These are phyloP conservation scores for Stromatinia cepivora DNA, from an alignment of 2,329 filamentous ascomycete genomes.

Conservation along the genomic window DNA sequence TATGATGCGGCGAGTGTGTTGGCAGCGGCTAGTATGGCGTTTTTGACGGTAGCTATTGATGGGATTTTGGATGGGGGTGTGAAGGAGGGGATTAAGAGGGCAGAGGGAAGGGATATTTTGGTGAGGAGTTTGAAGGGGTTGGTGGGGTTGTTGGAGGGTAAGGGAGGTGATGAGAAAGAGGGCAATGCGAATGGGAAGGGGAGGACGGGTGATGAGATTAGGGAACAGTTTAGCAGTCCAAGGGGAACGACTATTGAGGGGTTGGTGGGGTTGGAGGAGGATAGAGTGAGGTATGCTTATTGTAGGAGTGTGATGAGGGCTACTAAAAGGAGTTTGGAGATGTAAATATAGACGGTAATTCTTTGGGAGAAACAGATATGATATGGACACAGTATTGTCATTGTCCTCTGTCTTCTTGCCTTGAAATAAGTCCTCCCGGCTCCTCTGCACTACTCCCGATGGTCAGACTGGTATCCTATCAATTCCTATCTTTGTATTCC, in stretches of 20 bases:
- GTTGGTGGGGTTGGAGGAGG: conserved; percentile 72
- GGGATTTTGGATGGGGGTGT: conserved; percentile 76
- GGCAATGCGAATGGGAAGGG: conserved; percentile 42
- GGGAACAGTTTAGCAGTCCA: conserved; percentile 74
- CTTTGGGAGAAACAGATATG: background rate
- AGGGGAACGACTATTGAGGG: conserved; percentile 79
- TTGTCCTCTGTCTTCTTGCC: too few relatives aligned
- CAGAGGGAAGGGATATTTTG: conserved; percentile 73
- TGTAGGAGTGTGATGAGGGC: conserved; percentile 69
- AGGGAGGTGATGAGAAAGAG: background rate
- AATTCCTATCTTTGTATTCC: too few relatives aligned
- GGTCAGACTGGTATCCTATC: too few relatives aligned
- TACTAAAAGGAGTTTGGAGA: conserved; percentile 48
- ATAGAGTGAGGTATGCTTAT: conserved; percentile 65
- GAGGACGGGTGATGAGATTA: conserved; percentile 72
- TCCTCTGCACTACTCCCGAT: too few relatives aligned
- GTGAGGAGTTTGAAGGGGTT: conserved; percentile 68
- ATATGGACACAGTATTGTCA: background rate
- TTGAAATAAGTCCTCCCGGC: too few relatives aligned
- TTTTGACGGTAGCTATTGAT: conserved; percentile 74
- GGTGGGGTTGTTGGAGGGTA: conserved; percentile 50
- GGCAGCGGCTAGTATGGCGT: conserved; percentile 73
- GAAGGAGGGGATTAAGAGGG: conserved; percentile 72
- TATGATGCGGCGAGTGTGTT: conserved; percentile 76
- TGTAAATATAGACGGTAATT: conserved; percentile 13